These are phyloP conservation scores for Candida silvatica DNA, from an alignment of 805 yeast genomes.

Conservation along the genomic window DNA sequence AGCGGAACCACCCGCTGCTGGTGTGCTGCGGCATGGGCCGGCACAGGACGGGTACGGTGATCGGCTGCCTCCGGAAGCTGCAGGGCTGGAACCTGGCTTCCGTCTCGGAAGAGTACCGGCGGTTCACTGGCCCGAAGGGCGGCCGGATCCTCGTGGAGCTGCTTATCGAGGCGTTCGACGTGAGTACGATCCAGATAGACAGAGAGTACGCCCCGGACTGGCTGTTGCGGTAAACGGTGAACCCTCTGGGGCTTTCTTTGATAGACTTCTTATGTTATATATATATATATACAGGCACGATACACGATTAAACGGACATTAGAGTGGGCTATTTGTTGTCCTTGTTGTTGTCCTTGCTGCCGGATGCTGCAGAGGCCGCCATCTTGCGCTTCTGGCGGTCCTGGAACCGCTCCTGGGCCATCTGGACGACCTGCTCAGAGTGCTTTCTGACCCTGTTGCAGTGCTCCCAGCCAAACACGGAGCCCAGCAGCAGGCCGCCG, in stretches of 20 bases:
- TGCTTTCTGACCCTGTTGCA: conserved; percentile 67
- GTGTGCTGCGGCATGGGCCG: conserved; percentile 99
- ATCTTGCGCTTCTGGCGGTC: conserved; percentile 23
- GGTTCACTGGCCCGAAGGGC: conserved; percentile 90
- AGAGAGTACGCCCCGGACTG: conserved; percentile 38
- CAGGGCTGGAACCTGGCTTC: conserved; percentile 98
- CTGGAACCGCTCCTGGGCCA: conserved; percentile 47
- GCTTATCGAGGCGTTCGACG: conserved; percentile 68
- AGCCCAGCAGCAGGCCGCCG: conserved; percentile 72
- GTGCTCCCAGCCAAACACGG: conserved; percentile 87
- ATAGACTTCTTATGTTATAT: background rate
- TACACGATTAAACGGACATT: background rate
- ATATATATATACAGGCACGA: background rate
- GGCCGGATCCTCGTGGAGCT: conserved; percentile 90
- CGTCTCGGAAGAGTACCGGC: conserved; percentile 86
- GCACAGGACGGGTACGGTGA: conserved; percentile 93
- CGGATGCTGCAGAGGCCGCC: background rate
- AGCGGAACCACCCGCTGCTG: conserved; percentile 71
- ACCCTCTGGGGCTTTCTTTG: too few species aligned
- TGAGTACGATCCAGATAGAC: conserved; percentile 33
- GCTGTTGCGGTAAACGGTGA: conserved; percentile 28
- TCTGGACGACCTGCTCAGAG: conserved; percentile 55
- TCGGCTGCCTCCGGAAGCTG: conserved; percentile 84
- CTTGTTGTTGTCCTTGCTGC: background rate
- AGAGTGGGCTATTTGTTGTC: too few species aligned